A percentile compares a stretch with the other conserved stretches of the same genome.
Evolutionary conservation across 2,329 filamentous ascomycete species (phyloP).

Genomic region (Mycogone perniciosa): DNA sequence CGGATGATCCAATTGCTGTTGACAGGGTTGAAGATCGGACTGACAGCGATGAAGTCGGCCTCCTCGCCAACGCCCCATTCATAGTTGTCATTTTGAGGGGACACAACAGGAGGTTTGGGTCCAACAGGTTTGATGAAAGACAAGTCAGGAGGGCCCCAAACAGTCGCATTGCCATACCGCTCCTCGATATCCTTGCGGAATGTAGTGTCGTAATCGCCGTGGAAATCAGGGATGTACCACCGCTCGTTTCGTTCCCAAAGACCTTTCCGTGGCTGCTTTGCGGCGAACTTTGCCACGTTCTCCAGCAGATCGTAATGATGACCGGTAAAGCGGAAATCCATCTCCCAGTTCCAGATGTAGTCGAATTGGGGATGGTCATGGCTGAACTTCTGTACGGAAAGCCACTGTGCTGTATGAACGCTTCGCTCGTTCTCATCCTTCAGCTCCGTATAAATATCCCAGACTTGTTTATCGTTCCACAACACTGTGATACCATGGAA

Average conservation of each 20-base stretch:
- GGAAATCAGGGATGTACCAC: conserved; percentile 64
- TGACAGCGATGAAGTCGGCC: conserved; percentile 66
- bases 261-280: conserved; percentile 62
- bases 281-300: conserved; percentile 56
- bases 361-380: conserved; percentile 74
- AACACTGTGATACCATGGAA: conserved; percentile 65
- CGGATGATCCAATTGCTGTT: conserved; percentile 68
- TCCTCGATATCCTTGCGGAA: conserved; percentile 60
- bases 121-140: conserved; percentile 57
- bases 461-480: conserved; percentile 70
- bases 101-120: conserved; percentile 53
- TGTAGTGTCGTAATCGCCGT: conserved; percentile 60
- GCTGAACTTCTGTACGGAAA: conserved; percentile 69
- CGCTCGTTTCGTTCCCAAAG: conserved; percentile 68
- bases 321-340: conserved; percentile 71
- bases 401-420: conserved; percentile 59
- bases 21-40: conserved; percentile 71
- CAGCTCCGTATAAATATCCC: conserved; percentile 68
- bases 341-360: conserved; percentile 83
- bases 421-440: conserved; percentile 51
- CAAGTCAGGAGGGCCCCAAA: conserved; percentile 61
- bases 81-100: conserved; percentile 59
- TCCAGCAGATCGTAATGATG: conserved; percentile 76
- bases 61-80: conserved; percentile 72
- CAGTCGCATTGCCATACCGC: conserved; percentile 42